phyloP scores from a whole-genome alignment of 148 eudicot genomes.

The Fagopyrum tataricum region DNA sequence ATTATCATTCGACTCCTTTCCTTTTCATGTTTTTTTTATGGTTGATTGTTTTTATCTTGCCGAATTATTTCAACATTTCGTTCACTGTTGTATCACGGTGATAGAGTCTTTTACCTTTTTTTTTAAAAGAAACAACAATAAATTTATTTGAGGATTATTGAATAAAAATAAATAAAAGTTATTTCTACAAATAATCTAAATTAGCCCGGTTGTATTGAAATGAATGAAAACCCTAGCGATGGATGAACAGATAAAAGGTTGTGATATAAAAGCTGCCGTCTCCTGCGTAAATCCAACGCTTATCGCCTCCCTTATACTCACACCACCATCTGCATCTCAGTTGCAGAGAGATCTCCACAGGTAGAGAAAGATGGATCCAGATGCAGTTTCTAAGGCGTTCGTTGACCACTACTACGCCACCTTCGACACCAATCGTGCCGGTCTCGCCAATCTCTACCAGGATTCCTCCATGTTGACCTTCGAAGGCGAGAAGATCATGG shows the following conservation, averaged over 20 bases:
- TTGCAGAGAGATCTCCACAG: not conserved
- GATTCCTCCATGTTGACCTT: constrained; percentile 46
- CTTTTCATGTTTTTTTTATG: too few species aligned
- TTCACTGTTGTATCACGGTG: too few species aligned
- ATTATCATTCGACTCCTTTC: too few species aligned
- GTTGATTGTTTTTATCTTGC: too few species aligned
- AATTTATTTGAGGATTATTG: too few species aligned
- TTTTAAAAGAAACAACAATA: too few species aligned
- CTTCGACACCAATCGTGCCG: constrained; percentile 36
- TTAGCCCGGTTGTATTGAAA: not conserved
- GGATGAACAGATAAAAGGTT: not conserved
- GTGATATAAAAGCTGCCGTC: not conserved
- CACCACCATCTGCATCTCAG: not conserved
- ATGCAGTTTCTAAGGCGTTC: constrained; percentile 41
- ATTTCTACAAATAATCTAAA: too few species aligned
- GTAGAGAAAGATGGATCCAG: constrained; percentile 34
- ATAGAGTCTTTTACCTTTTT: too few species aligned
- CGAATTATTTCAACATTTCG: too few species aligned
- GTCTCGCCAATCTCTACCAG: constrained; percentile 33
- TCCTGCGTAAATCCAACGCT: constrained; percentile 8
- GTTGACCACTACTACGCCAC: constrained; percentile 54
- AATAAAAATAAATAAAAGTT: too few species aligned
- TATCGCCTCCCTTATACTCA: not conserved
- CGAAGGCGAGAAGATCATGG: constrained; percentile 49
- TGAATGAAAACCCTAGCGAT: constrained; percentile 1